Base-by-base conservation (phyloP, 257 asterid species). In the Orobanche coerulescens region DNA sequence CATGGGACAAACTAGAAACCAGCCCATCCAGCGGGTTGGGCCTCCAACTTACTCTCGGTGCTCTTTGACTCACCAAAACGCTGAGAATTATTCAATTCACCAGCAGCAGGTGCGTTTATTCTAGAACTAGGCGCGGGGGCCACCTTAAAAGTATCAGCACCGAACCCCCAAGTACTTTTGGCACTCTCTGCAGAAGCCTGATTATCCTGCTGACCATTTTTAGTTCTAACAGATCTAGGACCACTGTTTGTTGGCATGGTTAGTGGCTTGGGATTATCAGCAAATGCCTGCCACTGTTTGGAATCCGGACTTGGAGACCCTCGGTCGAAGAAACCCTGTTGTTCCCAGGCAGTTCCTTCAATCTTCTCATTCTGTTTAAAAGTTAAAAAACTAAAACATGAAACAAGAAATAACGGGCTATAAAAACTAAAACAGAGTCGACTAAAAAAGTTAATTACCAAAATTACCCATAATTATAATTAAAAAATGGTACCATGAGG, bases 21-120 rank as follows among this genome's bases (percentile, higher is more conserved):
- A 62, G 96, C 98, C 98, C 98, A 92, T 34, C 98, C 98, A 50
- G 95, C 87, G 51, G 98, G 98, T 70, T 84, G 94, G 54, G 94
- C 53, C 23, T 76, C 76, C 20, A 80, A 66, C 79, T 77, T 85
- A 61, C 71, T 82, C 28, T 65, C 88, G 19, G 59, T 40, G 61
- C 71, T 77, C 81, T 78, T 84, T 12, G 74, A 66, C 50, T 70
- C 92, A 13, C 73, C 79, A 64, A 80, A 73, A 1, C 80, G 86
- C 78, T 70, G 83, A 70, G 95, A 80, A 30, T 58, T 76, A 28
- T 64, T 77, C 57, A 66, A 50, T 19, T 62, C 83, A 22, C 74
- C 75, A 31, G 54, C 48, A 43, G 58, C 43, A 48, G 78, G 70
- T 42, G 25, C 43, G 48, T 44, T 85, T 9, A 73, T 34, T 71